Percentiles rank a stretch among this genome's conserved stretches.
Evolutionary conservation across 352 stramenopile species (phyloP).

Genomic region (Phytopythium boreale): DNA sequence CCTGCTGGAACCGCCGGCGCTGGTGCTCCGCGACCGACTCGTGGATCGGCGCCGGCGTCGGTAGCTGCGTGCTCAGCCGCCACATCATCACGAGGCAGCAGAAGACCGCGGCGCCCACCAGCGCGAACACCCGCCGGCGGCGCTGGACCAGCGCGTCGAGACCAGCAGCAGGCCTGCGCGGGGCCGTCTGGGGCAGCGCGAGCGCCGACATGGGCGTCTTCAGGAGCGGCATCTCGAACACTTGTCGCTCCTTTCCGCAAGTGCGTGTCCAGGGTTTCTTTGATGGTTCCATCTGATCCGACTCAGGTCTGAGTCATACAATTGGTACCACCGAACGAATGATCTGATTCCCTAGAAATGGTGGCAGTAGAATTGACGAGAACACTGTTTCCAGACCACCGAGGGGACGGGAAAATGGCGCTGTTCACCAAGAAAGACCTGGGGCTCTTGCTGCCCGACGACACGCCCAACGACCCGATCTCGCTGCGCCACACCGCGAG

Average conservation of each 20-base stretch:
- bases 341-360: neutral
- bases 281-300: neutral
- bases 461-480: conserved; percentile 70
- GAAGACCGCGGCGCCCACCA: conserved; percentile 24
- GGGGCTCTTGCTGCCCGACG: conserved; percentile 74
- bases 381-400: neutral
- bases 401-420: conserved; percentile 37
- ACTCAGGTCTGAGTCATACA: neutral
- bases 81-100: conserved; percentile 40
- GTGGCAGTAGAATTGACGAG: neutral
- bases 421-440: conserved; percentile 89
- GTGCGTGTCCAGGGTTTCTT: neutral
- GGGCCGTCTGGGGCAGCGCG: conserved; percentile 41
- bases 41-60: conserved; percentile 25
- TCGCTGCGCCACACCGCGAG: conserved; percentile 77
- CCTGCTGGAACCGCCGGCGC: conserved; percentile 13
- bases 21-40: conserved; percentile 19
- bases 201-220: conserved; percentile 60
- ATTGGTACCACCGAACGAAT: neutral
- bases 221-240: neutral
- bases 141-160: conserved; percentile 11
- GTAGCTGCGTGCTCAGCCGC: conserved; percentile 31
- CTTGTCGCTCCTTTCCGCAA: neutral
- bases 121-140: conserved; percentile 15
- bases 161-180: conserved; percentile 9